Conservation (phyloP, 2,329 filamentous ascomycete species). For the Claviceps africana region DNA sequence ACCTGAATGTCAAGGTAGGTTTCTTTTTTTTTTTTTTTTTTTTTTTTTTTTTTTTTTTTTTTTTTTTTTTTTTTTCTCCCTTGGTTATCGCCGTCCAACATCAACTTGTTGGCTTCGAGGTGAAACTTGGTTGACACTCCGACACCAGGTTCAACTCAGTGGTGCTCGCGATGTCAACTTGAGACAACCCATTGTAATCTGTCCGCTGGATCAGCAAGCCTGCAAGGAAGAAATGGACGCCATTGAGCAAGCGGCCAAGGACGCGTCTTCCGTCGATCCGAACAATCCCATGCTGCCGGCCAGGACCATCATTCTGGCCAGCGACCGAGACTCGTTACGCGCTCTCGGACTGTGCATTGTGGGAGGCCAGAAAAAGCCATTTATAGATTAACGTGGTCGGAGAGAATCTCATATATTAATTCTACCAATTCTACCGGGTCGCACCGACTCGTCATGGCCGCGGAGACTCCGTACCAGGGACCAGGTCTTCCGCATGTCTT, state of each 20-base stretch:
- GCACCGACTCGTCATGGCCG: background rate
- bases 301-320: conserved; percentile 64
- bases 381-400: conserved; percentile 39
- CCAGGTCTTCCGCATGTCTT: background rate
- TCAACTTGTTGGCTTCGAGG: too few species aligned
- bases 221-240: conserved; percentile 99
- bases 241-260: conserved; percentile 89
- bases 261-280: conserved; percentile 74
- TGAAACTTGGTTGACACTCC: conserved; percentile 8
- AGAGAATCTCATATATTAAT: background rate
- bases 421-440: background rate
- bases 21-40: background rate
- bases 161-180: conserved; percentile 78
- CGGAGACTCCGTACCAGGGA: background rate
- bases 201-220: conserved; percentile 82
- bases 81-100: too few species aligned
- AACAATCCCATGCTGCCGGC: conserved; percentile 89
- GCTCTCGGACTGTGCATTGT: conserved; percentile 51
- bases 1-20: conserved; percentile 74
- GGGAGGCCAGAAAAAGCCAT: conserved; percentile 49
- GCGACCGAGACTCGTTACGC: conserved; percentile 51
- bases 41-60: background rate
- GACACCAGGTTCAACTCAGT: conserved; percentile 64
- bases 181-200: conserved; percentile 88
- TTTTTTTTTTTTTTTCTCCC: too few species aligned